Base-by-base conservation (phyloP, 768 basidiomycete genomes). In the Termitomyces sp. region DNA sequence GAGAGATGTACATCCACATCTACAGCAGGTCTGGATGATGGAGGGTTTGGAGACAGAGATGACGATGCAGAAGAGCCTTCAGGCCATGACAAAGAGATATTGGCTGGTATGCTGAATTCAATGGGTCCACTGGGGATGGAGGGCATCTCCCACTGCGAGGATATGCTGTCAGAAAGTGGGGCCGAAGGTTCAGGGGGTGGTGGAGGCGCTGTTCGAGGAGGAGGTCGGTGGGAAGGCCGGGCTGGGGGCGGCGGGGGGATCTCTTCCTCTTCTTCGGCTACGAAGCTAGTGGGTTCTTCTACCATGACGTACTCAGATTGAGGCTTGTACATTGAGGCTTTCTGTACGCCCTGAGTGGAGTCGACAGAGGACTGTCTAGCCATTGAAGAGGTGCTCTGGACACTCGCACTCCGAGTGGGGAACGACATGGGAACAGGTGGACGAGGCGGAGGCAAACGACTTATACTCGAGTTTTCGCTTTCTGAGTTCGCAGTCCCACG, bases 121-220 rank as follows among this genome's bases (percentile, higher is more conserved):
- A 88, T 67, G 5, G 74, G 69, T 2, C 79, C 76, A 20, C 76
- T 81, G 1, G 84, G 82, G 51, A 88, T 84, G 7, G 79, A 76
- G 0, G 88, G 83, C 5, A 87, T 70, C 61, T 89, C 89, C 87
- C 86, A 88, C 63, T 84, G 85, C 26, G 77, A 77, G 9, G 73
- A 74, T 38, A 78, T 77, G 47, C 72, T 76, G 55, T 76, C 75
- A 33, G 68, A 66, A 41, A 69, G 64, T 40, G 59, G 55, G 18
- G 56, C 75, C 72, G 3, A 74, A 47, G 3, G 67, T 40, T 41
- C 63, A 47, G 59, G 63, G 32, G 66, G 70, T 23, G 74, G 68
- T 2, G 73, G 67, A 18, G 76, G 69, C 1, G 72, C 57, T 32
- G 59, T 53, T n/a, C 71, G 69, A 2, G 83, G 78, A 0, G 74